Percentiles rank a stretch among this genome's conserved stretches.
Evolutionary conservation across 176 grass and related monocot species (phyloP).

Genomic region (Dactylis glomerata): DNA sequence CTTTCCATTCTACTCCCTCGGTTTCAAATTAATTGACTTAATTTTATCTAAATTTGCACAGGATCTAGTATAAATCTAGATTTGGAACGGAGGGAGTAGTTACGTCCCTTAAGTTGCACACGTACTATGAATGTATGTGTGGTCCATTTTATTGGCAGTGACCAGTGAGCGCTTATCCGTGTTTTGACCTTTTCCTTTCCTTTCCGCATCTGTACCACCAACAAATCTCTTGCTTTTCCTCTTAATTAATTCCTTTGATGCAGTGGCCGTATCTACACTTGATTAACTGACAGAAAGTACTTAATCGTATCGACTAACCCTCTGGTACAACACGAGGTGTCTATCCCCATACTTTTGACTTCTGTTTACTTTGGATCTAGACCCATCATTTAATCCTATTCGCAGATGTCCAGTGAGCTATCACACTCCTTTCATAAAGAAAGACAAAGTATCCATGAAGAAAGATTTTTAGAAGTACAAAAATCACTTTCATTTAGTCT

Average conservation of each 20-base stretch:
- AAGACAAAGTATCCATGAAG: not conserved
- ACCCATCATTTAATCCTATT: not conserved
- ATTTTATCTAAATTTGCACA: too few species aligned
- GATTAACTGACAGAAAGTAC: not conserved
- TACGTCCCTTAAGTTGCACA: too few species aligned
- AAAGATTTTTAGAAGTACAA: not conserved
- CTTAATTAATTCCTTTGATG: not conserved
- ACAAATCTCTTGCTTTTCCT: not conserved
- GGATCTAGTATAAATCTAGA: too few species aligned
- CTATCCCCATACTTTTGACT: not conserved
- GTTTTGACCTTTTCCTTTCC: not conserved
- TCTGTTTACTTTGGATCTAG: not conserved
- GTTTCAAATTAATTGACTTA: too few species aligned
- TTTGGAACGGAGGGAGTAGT: too few species aligned
- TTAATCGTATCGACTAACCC: not conserved
- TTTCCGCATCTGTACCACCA: not conserved
- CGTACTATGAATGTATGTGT: not conserved
- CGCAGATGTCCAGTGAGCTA: not conserved
- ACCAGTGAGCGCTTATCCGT: conserved; percentile 1
- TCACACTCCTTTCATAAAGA: not conserved
- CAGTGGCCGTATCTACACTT: not conserved
- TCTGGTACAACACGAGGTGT: not conserved
- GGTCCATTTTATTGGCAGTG: not conserved
- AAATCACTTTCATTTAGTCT: too few species aligned
- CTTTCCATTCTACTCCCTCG: too few species aligned